Evolutionary conservation across 2,329 filamentous ascomycete genomes (phyloP), one percentile per base, ranked within the genome.

Genomic region (Byssochlamys sp.): DNA sequence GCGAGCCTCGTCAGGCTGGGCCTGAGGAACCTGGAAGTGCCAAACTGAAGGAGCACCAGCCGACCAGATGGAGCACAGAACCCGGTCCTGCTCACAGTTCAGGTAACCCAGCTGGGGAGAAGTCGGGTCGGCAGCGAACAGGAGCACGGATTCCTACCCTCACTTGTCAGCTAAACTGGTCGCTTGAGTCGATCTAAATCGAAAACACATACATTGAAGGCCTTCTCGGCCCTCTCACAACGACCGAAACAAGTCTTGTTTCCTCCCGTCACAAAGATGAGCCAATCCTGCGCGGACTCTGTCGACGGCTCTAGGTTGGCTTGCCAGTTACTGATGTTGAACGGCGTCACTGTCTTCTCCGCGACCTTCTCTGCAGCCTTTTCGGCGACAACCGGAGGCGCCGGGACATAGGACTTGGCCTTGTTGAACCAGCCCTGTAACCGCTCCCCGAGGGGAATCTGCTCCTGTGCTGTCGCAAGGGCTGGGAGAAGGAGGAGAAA

Each of bases 161-260:
- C 31, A 53, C 27, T 52, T 31, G 53, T 65, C 60, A 63, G 59
- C 54, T 48, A 57, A 19, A 48, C 54, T 56, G 53, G 10, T 12
- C 35, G 52, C 29, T 29, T 12, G 19, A 53, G 29, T 52, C 39
- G 48, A 50, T n/a, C 27, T 35, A 14, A 58, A 53, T 26, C 33
- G 45, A 10, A 24, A 5, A 48, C 49, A 65, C 74, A 66, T 69
- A 78, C 76, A 61, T 78, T 77, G 70, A 76, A 80, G 5, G 80
- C 80, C 65, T 77, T 76, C 55, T 84, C 80, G 11, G 80, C 77
- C 51, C 72, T 74, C 29, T 66, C 77, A 69, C 84, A 87, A 60
- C 78, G 71, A 61, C 83, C 84, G 64, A 79, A 84, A 74, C 84
- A 87, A 39, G 82, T 84, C 70, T 80, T 81, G 74, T 87, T 86